Evolutionary conservation across 2,329 filamentous ascomycete genomes (phyloP).

Genomic region (Apiospora sp.): DNA sequence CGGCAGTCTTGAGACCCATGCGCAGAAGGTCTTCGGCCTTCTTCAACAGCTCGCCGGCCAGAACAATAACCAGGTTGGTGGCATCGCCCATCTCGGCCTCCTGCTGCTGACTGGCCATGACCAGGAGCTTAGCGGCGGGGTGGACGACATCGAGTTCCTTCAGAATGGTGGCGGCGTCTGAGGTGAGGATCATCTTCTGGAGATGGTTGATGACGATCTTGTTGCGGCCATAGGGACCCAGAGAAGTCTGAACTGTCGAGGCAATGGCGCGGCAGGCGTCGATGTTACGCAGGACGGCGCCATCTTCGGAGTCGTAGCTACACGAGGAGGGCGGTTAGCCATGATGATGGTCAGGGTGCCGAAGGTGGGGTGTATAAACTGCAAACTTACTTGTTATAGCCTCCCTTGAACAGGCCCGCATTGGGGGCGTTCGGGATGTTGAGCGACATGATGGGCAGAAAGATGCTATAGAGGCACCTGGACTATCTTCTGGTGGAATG

Average conservation of each 20-base stretch:
- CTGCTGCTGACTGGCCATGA: constrained; percentile 99
- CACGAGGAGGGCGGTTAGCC: constrained; percentile 30
- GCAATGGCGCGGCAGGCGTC: constrained; percentile 97
- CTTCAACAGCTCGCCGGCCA: constrained; percentile 93
- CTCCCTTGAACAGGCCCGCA: constrained; percentile 90
- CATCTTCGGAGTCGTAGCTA: constrained; percentile 99
- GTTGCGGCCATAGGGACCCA: constrained; percentile 97
- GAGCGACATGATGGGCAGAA: constrained; percentile 77
- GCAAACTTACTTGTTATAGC: constrained; percentile 86
- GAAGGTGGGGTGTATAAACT: constrained; percentile 24
- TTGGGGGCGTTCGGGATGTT: constrained; percentile 95
- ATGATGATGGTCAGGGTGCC: constrained; percentile 36
- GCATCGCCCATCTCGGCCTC: constrained; percentile 99
- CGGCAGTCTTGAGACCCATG: constrained; percentile 98
- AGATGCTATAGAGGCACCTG: not conserved
- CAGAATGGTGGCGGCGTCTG: constrained; percentile 95
- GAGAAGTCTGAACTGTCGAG: constrained; percentile 93
- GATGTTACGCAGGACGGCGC: constrained; percentile 97
- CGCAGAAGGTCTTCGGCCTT: constrained; percentile 97
- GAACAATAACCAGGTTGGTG: constrained; percentile 94
- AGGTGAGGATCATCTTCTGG: constrained; percentile 99
- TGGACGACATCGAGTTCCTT: constrained; percentile 98
- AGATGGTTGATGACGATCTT: constrained; percentile 99
- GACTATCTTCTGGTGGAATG: constrained; percentile 17
- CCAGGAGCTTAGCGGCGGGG: constrained; percentile 94